These are phyloP conservation scores for Terana coerulea DNA, from an alignment of 768 basidiomycete genomes.

Conservation along the genomic window DNA sequence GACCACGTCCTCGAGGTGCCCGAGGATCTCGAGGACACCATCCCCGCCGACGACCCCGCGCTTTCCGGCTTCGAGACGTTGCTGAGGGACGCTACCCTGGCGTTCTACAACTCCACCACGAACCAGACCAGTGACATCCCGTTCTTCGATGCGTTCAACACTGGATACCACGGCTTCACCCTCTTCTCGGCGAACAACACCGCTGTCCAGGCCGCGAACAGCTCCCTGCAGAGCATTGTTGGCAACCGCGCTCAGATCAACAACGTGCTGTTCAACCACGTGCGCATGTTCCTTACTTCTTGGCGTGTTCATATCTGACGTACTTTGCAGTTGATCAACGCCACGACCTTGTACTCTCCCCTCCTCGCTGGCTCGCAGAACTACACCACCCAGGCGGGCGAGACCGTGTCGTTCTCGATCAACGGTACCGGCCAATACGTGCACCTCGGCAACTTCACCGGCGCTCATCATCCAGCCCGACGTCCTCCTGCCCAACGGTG, in stretches of 20 bases:
- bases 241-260: conserved; percentile 44
- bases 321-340: conserved; percentile 54
- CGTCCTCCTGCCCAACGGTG: conserved; percentile 62
- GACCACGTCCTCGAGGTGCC: conserved; percentile 53
- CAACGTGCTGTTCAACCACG: conserved; percentile 56
- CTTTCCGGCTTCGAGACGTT: conserved; percentile 32
- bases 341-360: conserved; percentile 61
- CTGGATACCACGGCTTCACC: conserved; percentile 49
- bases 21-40: conserved; percentile 31
- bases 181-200: conserved; percentile 61
- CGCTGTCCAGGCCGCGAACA: conserved; percentile 39
- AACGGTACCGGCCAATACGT: conserved; percentile 62
- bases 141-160: conserved; percentile 31
- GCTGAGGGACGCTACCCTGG: conserved; percentile 23
- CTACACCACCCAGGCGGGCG: conserved; percentile 48
- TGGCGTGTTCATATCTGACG: too few relatives aligned
- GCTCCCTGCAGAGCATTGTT: conserved; percentile 29
- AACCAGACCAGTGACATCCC: conserved; percentile 34
- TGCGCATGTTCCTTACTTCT: conserved; percentile 24
- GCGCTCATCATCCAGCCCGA: conserved; percentile 57
- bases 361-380: conserved; percentile 33
- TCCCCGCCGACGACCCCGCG: conserved; percentile 39
- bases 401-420: conserved; percentile 43
- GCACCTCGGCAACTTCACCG: conserved; percentile 37
- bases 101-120: conserved; percentile 24